Evolutionary conservation across 1,284 basidiomycete genomes (phyloP).

Genomic region (Malassezia brasiliensis): DNA sequence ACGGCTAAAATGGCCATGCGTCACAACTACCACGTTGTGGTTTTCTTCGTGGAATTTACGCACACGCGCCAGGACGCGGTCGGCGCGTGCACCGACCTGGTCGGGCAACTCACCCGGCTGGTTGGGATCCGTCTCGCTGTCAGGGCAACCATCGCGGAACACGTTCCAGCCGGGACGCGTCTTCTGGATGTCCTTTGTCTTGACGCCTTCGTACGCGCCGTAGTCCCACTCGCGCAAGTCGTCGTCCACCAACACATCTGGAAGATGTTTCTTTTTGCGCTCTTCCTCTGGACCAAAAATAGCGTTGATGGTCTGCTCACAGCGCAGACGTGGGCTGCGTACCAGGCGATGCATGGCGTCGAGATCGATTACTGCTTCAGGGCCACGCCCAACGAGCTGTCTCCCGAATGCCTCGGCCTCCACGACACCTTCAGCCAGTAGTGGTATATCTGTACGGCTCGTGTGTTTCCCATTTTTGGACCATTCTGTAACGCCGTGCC

Average conservation of each 20-base stretch:
- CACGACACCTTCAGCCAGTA: conserved; percentile 37
- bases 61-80: conserved; percentile 35
- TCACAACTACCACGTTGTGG: conserved; percentile 39
- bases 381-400: conserved; percentile 29
- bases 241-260: conserved; percentile 23
- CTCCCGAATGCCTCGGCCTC: conserved; percentile 36
- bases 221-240: conserved; percentile 47
- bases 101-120: conserved; percentile 39
- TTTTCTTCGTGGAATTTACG: conserved; percentile 28
- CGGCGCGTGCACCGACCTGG: conserved; percentile 36
- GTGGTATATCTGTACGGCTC: conserved; percentile 38
- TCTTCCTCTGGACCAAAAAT: conserved; percentile 29
- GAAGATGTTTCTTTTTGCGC: conserved; percentile 17
- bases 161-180: conserved; percentile 41
- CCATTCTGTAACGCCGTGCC: conserved; percentile 47
- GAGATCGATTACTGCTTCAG: conserved; percentile 33
- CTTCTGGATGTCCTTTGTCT: conserved; percentile 30
- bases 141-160: conserved; percentile 39
- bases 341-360: conserved; percentile 30
- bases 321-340: conserved; percentile 29
- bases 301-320: conserved; percentile 33
- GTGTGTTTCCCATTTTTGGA: conserved; percentile 44
- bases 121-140: conserved; percentile 23
- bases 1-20: conserved; percentile 44
- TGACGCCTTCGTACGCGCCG: conserved; percentile 40